A percentile compares a stretch with the other conserved stretches of the same genome.
Evolutionary conservation across 345 rosid genomes (phyloP).

Genomic region (Atalantia buxifolia): DNA sequence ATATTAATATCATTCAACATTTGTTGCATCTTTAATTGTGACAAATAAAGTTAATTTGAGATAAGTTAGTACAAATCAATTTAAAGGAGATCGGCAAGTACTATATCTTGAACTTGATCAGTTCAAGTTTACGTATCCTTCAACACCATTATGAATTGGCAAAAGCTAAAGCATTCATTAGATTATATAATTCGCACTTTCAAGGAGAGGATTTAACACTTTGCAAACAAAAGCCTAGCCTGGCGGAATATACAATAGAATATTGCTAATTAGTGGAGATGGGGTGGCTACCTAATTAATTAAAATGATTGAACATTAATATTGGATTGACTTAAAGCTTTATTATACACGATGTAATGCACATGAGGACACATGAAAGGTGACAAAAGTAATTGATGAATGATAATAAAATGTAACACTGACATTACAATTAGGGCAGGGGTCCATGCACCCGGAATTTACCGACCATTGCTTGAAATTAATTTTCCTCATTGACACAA

Average conservation of each 20-base stretch:
- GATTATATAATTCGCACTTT: background rate
- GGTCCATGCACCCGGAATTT: too few species aligned
- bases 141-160: background rate
- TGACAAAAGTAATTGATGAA: too few species aligned
- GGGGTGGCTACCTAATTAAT: background rate
- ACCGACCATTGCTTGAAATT: too few species aligned
- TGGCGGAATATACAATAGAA: background rate
- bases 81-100: background rate
- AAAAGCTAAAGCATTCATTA: background rate
- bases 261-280: slow-evolving; percentile 2
- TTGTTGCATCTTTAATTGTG: background rate
- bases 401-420: too few species aligned
- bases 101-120: background rate
- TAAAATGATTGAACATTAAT: background rate
- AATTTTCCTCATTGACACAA: too few species aligned
- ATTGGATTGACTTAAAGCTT: background rate
- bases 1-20: background rate
- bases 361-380: too few species aligned
- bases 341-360: too few species aligned
- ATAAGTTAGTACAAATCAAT: background rate
- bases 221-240: slow-evolving; percentile 13
- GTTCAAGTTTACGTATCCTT: background rate
- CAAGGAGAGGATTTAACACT: background rate
- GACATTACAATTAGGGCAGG: too few species aligned
- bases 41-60: background rate